Evolutionary conservation across 805 yeast genomes (phyloP).

Genomic region (Kuraishia hungarica): DNA sequence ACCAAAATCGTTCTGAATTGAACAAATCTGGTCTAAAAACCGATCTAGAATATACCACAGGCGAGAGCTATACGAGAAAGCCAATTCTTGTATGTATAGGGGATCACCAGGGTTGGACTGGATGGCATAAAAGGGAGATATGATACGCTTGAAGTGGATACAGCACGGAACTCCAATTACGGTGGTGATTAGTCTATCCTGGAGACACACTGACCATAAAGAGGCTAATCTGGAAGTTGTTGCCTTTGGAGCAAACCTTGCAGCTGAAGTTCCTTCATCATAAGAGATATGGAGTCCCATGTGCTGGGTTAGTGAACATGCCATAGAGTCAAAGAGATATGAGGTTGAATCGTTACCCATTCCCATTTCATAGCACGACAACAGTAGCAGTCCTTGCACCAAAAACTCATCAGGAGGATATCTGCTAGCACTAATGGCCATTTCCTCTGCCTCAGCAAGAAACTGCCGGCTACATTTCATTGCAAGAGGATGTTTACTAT

Average conservation of each 20-base stretch:
- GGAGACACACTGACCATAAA: constrained; percentile 22
- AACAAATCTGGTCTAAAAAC: constrained; percentile 24
- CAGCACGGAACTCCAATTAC: constrained; percentile 21
- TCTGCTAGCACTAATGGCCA: constrained; percentile 14
- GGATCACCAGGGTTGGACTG: constrained; percentile 6
- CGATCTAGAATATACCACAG: constrained; percentile 23
- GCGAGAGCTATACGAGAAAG: constrained; percentile 17
- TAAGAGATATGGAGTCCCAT: constrained; percentile 23
- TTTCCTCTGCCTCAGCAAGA: constrained; percentile 17
- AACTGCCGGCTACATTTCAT: constrained; percentile 9
- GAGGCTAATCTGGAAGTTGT: constrained; percentile 19
- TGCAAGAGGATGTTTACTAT: constrained; percentile 11
- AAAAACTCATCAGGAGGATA: constrained; percentile 14
- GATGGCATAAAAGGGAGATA: constrained; percentile 21
- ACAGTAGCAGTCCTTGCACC: constrained; percentile 15
- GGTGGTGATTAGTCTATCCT: constrained; percentile 20
- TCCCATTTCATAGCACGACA: constrained; percentile 23
- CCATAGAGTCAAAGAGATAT: constrained; percentile 20
- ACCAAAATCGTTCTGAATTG: constrained; percentile 22
- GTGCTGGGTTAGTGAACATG: constrained; percentile 24
- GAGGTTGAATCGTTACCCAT: constrained; percentile 21
- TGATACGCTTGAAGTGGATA: constrained; percentile 24
- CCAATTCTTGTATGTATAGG: constrained; percentile 13
- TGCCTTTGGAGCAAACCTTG: constrained; percentile 14
- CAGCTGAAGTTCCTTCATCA: constrained; percentile 11